Evolutionary conservation across 305 asterid genomes (phyloP), one percentile per base, ranked within the genome.

Genomic region (Fraxinus xanthoxyloides): DNA sequence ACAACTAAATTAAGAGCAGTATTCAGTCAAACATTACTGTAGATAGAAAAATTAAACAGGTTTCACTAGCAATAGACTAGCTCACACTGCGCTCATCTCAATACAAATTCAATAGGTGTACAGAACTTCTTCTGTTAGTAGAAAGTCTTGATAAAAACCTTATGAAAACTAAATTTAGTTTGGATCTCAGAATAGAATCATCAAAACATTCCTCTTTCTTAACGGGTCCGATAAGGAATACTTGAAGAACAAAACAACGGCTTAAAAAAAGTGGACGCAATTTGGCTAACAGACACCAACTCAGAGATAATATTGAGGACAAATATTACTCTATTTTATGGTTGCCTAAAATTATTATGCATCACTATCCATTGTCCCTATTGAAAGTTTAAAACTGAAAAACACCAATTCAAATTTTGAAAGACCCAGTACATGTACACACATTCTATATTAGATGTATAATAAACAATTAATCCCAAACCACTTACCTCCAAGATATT

Each of bases 401-500:
- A 67, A 69, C 19, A 67, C 69, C 43, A 69, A 38, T 56, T 76
- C 56, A 12, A 34, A 35, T 59, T 5, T 1, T 75, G 24, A 38
- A 70, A 69, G 40, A 30, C 21, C 35, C 23, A 31, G 21, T 69
- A 28, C 23, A 69, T 67, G 5, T 67, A 3, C 40, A 63, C 28
- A 54, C 26, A 26, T 59, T 69, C 40, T 51, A 72, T n/a, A 51
- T 34, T 70, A 35, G 61, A 56, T 1, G 12, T 26, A 23, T 70
- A 72, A 69, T 46, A 24, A 82, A 51, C 35, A 36, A 72, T 81
- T 77, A 78, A 83, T 46, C 70, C 35, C 32, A 77, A 65, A 75
- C 34, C 46, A 81, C 92, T 28, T 75, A 93, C 99, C 98, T 92
- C 99, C 98, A 82, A 96, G 98, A 84, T 96, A 96, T 87, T 96